phyloP scores from a whole-genome alignment of 225 moss, liverwort and hornwort genomes.

The Physcomitrium patens region DNA sequence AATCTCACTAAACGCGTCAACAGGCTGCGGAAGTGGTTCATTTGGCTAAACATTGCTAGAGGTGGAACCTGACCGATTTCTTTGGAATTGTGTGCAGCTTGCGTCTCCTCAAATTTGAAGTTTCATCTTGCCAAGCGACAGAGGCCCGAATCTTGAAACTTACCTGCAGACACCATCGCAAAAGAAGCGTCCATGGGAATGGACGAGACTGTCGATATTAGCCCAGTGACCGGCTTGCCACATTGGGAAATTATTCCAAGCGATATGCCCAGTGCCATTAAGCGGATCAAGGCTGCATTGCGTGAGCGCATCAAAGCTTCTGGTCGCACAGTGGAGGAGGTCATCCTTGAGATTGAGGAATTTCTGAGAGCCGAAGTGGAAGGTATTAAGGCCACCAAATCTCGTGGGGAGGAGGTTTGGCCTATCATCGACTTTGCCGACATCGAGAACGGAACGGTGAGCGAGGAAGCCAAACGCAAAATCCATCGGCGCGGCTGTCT shows the following conservation, averaged over 20 bases:
- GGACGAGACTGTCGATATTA: conserved; percentile 18
- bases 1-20: no score
- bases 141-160: no score
- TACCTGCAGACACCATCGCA: not conserved
- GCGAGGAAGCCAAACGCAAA: conserved; percentile 11
- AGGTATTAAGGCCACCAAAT: conserved; percentile 42
- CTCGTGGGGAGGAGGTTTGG: conserved; percentile 49
- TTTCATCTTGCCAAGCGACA: no score
- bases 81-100: no score
- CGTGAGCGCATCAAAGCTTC: conserved; percentile 28
- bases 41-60: no score
- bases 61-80: no score
- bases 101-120: no score
- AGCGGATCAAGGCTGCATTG: conserved; percentile 25
- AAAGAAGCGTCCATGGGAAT: not conserved
- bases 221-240: conserved; percentile 37
- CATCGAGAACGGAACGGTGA: conserved; percentile 29
- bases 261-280: conserved; percentile 35
- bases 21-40: no score
- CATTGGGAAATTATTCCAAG: conserved; percentile 49
- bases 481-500: conserved; percentile 44
- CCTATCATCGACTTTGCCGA: conserved; percentile 40
- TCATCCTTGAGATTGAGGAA: conserved; percentile 31
- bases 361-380: conserved; percentile 34
- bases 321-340: conserved; percentile 39